phyloP scores from a whole-genome alignment of 1,284 basidiomycete species.

The Cutaneotrichosporon sp. region DNA sequence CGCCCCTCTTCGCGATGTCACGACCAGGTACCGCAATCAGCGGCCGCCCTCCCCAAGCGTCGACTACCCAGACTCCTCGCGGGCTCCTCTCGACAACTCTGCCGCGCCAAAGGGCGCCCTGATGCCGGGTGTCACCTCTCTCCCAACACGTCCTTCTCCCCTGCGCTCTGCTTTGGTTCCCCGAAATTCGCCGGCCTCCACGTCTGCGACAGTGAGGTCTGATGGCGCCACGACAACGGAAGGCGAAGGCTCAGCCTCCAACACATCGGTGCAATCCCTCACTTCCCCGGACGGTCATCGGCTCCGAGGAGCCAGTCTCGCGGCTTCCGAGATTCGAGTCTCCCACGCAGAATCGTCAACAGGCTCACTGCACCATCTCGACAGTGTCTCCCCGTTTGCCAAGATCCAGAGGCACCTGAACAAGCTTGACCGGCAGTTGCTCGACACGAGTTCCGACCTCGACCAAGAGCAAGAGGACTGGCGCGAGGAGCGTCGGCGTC shows the following conservation, averaged over 20 bases:
- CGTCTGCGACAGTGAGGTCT: not conserved
- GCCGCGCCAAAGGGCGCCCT: constrained; percentile 45
- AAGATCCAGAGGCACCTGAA: constrained; percentile 54
- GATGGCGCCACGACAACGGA: not conserved
- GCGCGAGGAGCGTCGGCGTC: constrained; percentile 31
- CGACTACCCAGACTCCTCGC: constrained; percentile 30
- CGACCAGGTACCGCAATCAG: constrained; percentile 28
- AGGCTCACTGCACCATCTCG: constrained; percentile 20
- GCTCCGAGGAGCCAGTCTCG: constrained; percentile 41
- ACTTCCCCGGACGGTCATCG: constrained; percentile 35
- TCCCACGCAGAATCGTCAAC: constrained; percentile 18
- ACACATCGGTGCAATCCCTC: constrained; percentile 51
- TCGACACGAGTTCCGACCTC: constrained; percentile 44
- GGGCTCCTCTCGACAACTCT: constrained; percentile 40
- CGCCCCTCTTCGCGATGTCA: constrained; percentile 35
- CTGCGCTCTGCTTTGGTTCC: not conserved
- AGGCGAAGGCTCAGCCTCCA: constrained; percentile 29
- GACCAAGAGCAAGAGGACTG: constrained; percentile 46
- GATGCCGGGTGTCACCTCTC: constrained; percentile 39
- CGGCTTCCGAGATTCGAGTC: constrained; percentile 45
- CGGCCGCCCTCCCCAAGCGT: constrained; percentile 25
- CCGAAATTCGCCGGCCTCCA: not conserved
- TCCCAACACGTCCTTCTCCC: constrained; percentile 15
- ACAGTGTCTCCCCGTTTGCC: constrained; percentile 43
- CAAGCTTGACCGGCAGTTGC: constrained; percentile 50